Conservation (phyloP, 164 flowering plant species). For the Warburgia ugandensis region DNA sequence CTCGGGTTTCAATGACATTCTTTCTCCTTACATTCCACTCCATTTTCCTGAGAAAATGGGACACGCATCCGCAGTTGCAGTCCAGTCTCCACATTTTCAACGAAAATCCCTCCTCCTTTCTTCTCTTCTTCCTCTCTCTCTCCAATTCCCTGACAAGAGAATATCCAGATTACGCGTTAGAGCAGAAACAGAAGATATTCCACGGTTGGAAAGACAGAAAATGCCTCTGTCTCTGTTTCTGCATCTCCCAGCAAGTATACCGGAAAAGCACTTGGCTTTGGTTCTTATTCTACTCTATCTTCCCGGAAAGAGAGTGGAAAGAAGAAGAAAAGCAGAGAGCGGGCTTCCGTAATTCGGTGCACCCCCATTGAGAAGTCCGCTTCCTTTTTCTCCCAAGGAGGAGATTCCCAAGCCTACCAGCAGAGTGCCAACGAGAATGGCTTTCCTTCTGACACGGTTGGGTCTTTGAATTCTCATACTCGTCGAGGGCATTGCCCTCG, state of each 20-base stretch:
- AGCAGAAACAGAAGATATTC: background rate
- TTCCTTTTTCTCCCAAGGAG: conserved; percentile 23
- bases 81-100: too few relatives aligned
- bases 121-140: too few relatives aligned
- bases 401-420: conserved; percentile 21
- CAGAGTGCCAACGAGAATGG: conserved; percentile 46
- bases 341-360: conserved; percentile 52
- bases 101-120: too few relatives aligned
- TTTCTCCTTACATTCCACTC: too few relatives aligned
- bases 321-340: conserved; percentile 38
- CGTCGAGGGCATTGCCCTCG: conserved; percentile 54
- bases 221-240: conserved; percentile 1
- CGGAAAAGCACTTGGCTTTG: conserved; percentile 43
- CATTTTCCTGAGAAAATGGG: too few relatives aligned
- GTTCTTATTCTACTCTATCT: conserved; percentile 29
- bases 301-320: conserved; percentile 16
- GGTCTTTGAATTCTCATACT: conserved; percentile 70
- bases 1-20: too few relatives aligned
- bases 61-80: too few relatives aligned
- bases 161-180: too few relatives aligned
- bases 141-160: too few relatives aligned
- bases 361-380: conserved; percentile 56
- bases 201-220: background rate
- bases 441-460: conserved; percentile 77
- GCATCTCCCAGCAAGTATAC: conserved; percentile 7